Conservation (phyloP, 2,329 filamentous ascomycete genomes). For the Coniella lustricola region DNA sequence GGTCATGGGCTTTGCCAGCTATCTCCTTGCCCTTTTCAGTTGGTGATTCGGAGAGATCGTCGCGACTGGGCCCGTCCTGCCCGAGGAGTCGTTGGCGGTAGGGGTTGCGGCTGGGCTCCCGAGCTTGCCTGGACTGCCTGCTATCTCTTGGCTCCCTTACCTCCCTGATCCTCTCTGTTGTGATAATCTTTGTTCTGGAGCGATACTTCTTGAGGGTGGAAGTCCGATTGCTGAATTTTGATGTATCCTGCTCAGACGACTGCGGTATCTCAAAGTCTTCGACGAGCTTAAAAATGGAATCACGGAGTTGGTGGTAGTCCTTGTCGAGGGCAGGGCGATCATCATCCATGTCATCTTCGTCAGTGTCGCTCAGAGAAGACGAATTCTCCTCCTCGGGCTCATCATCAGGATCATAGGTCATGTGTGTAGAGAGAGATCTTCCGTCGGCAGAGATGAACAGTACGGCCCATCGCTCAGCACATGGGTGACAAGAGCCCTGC, state of each 20-base stretch:
- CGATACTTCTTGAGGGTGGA: slow-evolving; percentile 53
- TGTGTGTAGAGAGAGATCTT: slow-evolving; percentile 59
- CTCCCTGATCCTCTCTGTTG: slow-evolving; percentile 30
- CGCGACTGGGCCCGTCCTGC: slow-evolving; percentile 22
- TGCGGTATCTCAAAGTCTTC: slow-evolving; percentile 76
- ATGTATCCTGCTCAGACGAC: slow-evolving; percentile 51
- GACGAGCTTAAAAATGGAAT: slow-evolving; percentile 73
- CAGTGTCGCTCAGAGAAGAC: slow-evolving; percentile 49
- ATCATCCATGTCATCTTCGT: slow-evolving; percentile 53
- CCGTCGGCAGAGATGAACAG: slow-evolving; percentile 72
- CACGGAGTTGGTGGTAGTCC: slow-evolving; percentile 73
- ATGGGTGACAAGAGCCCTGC: slow-evolving; percentile 67
- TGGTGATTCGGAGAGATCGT: slow-evolving; percentile 4
- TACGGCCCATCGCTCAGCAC: slow-evolving; percentile 75
- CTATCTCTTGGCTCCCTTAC: background rate
- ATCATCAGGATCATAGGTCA: slow-evolving; percentile 64
- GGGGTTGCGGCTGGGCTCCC: slow-evolving; percentile 50
- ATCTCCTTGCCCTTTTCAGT: slow-evolving; percentile 25
- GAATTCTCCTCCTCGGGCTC: slow-evolving; percentile 56
- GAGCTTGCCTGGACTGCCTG: background rate
- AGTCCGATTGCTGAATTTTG: slow-evolving; percentile 64
- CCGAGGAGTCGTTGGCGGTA: slow-evolving; percentile 32
- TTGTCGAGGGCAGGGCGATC: slow-evolving; percentile 61
- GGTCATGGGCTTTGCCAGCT: slow-evolving; percentile 27
- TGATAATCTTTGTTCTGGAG: slow-evolving; percentile 52